Percentiles rank a stretch among this genome's conserved stretches.
Conservation (phyloP, 768 basidiomycete genomes). For the Strobilomyces echinocephalus region DNA sequence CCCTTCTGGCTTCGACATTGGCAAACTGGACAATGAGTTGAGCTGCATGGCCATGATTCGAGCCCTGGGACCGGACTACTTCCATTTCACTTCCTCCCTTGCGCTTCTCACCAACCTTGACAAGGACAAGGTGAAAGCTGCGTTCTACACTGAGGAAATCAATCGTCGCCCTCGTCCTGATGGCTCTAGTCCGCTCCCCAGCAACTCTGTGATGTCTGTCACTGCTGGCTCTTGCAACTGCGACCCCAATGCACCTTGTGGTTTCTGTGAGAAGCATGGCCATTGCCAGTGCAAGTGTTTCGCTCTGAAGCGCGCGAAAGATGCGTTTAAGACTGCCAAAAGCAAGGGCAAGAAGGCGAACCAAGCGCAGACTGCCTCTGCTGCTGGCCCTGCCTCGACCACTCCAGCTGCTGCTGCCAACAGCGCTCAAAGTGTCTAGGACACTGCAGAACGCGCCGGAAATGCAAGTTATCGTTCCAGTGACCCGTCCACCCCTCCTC, state of each 20-base stretch:
- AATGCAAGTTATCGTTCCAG: neutral
- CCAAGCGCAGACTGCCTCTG: too few species aligned
- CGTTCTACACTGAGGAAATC: slow-evolving; percentile 2
- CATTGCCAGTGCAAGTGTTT: neutral
- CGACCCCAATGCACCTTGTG: neutral
- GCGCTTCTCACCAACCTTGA: slow-evolving; percentile 4
- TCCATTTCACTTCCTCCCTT: neutral
- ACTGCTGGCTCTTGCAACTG: neutral
- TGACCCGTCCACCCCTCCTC: neutral
- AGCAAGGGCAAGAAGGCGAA: too few species aligned
- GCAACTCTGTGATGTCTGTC: neutral
- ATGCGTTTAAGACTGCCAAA: neutral
- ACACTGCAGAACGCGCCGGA: neutral
- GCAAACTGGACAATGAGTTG: neutral
- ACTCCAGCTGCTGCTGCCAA: too few species aligned
- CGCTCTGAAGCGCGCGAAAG: neutral
- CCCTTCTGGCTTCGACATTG: neutral
- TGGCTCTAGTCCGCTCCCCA: neutral
- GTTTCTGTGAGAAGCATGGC: neutral
- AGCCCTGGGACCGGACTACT: neutral
- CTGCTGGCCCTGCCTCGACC: neutral
- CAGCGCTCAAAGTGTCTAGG: too few species aligned
- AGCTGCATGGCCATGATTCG: neutral
- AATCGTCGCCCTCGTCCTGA: neutral
- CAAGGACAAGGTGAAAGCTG: slow-evolving; percentile 6